Evolutionary conservation across 768 basidiomycete genomes (phyloP), one percentile per base, ranked within the genome.

Genomic region (Tricholoma matsutake): DNA sequence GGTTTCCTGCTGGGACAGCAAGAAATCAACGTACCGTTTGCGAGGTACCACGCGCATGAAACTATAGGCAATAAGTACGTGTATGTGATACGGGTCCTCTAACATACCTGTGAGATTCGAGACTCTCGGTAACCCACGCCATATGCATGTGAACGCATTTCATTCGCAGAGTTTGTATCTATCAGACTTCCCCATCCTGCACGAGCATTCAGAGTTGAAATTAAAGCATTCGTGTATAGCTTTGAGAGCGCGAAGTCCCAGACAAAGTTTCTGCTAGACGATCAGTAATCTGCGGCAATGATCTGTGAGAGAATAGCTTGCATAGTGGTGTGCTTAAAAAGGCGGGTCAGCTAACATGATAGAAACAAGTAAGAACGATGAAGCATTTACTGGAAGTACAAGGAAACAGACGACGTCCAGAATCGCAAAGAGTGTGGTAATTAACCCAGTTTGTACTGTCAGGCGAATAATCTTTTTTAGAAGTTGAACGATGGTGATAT

Each of bases 331-430:
- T 69, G 68, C 68, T 72, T 37, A 20, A 51, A 6, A 18, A 14
- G 29, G 22, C 37, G 10, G 28, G 1, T 53, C 9, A 52, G 22
- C 34, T 25, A 3, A 25, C 22, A 25, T 22, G 10, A 29, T 34
- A 53, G 14, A 18, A 28, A 22, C 16, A 20, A 16, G 3, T 29
- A 59, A 3, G 29, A 47, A 25, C 16, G 25, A 20, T 25, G 9
- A 13, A 28, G 28, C 2, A 62, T 67, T 52, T 66, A 79, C 79
- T 11, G 76, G 74, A 60, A 80, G 67, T 25, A 75, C 75, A 72
- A 71, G 47, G 62, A 81, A 80, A 60, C 77, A 79, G 45, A 79
- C 66, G 16, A 80, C 76, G 63, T 79, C 78, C 35, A 77, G 73
- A 49, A 76, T 69, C 0, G 78, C 79, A 59, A 76, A 79, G 35